Evolutionary conservation across 2,329 filamentous ascomycete genomes (phyloP), one percentile per base, ranked within the genome.

Genomic region (Pseudocercospora fijiensis): DNA sequence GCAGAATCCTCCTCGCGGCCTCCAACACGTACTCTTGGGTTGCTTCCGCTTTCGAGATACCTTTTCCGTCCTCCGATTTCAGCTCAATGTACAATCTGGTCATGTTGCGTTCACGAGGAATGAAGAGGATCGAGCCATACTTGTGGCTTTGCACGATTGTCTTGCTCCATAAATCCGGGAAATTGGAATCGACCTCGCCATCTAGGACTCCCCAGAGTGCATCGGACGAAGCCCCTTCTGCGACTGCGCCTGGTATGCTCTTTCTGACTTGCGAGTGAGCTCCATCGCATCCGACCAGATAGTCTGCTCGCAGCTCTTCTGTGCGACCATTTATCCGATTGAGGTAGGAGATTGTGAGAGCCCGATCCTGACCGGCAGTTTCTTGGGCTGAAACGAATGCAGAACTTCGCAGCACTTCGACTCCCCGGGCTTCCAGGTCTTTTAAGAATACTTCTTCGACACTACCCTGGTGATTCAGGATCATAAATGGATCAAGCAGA

Each of bases 131-230:
- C 0, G 88, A 89, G 2, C 89, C 89, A 51, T 86, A 81, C 63
- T 85, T 81, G 65, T 90, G 85, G 2, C 86, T 88, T 67, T 88
- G 88, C 7, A 90, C 82, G 0, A 89, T 83, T 0, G 88, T 87
- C 77, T 91, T 91, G 74, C 86, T 89, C 88, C 88, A 91, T 56
- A 91, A 84, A 70, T 91, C 88, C 1, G 89, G 89, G 69, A 91
- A 91, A 73, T 90, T 83, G 7, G 88, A 91, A 49, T 88, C 85
- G 9, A 91, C 76, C 73, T 86, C 85, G 69, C 88, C 88, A 73
- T 91, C 89, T 2, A 91, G 78, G 2, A 91, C 88, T 61, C 88
- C 89, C 89, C 89, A 91, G 20, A 87, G 85, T 3, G 86, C 83
- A 67, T 87, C 83, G 33, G 76, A 80, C 9, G 78, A 80, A 18